Percentiles rank a stretch among this genome's conserved stretches.
Conservation (phyloP, 805 yeast species). For the Schizosaccharomyces cryophilus region DNA sequence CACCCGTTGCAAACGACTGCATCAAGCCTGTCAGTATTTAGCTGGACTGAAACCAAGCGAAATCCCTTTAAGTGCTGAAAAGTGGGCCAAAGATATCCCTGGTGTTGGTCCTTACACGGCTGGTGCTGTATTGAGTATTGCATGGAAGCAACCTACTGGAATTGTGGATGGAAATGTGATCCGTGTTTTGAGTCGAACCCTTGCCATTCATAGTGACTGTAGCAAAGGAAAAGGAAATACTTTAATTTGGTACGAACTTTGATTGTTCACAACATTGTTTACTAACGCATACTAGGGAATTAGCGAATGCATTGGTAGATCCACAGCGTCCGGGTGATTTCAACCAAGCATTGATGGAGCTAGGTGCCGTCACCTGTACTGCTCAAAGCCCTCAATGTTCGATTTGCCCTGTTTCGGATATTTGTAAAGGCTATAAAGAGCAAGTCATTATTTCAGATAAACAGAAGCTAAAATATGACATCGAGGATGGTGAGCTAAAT, state of each 20-base stretch:
- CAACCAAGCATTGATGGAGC: slow-evolving; percentile 1
- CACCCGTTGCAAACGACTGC: neutral
- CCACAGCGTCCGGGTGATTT: neutral
- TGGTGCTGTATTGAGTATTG: slow-evolving; percentile 1
- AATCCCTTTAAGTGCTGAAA: neutral
- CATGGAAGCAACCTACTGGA: neutral
- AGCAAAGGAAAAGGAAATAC: neutral
- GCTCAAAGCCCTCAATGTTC: neutral
- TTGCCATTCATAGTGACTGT: neutral
- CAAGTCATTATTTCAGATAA: neutral
- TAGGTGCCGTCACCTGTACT: slow-evolving; percentile 1
- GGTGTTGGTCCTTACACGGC: slow-evolving; percentile 2
- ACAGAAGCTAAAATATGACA: neutral
- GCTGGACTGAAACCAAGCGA: neutral
- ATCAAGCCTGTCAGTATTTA: neutral
- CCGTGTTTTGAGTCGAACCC: neutral
- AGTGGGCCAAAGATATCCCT: neutral
- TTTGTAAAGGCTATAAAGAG: neutral
- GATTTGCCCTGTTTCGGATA: neutral
- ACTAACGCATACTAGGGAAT: neutral
- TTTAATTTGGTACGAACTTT: neutral
- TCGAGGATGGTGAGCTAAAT: neutral
- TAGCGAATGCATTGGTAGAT: neutral
- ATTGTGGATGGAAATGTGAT: slow-evolving; percentile 1
- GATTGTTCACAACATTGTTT: neutral